Percentiles rank a stretch among this genome's conserved stretches.
Conservation (phyloP, 2,329 filamentous ascomycete species). For the Clonostachys byssicola region DNA sequence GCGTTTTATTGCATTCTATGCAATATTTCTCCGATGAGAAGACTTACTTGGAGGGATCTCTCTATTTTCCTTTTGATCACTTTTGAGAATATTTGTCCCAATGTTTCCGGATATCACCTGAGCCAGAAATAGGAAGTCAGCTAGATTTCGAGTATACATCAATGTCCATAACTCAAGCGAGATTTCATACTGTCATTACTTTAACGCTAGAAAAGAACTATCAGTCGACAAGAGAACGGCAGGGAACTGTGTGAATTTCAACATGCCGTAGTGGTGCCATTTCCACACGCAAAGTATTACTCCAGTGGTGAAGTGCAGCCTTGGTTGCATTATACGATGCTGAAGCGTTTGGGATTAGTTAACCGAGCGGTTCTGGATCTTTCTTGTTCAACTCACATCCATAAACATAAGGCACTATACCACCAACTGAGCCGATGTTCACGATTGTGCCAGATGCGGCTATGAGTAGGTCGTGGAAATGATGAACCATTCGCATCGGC, state of each 20-base stretch:
- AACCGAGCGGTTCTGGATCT: background rate
- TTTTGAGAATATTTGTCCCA: constrained; percentile 4
- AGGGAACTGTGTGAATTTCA: no score
- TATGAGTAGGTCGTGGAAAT: constrained; percentile 11
- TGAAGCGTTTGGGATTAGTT: background rate
- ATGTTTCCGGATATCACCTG: constrained; percentile 7
- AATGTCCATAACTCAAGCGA: background rate
- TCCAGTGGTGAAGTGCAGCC: constrained; percentile 13
- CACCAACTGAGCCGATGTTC: constrained; percentile 15
- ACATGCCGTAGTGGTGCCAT: constrained; percentile 13
- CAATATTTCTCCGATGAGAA: background rate
- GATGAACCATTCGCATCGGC: constrained; percentile 12
- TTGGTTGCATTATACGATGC: constrained; percentile 13
- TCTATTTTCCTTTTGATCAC: background rate
- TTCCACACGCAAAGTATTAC: constrained; percentile 11
- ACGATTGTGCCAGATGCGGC: constrained; percentile 11
- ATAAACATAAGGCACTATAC: constrained; percentile 10
- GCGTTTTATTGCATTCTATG: background rate
- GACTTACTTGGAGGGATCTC: background rate
- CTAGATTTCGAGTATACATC: background rate
- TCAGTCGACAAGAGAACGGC: background rate
- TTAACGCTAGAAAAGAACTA: background rate
- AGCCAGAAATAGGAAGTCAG: no score
- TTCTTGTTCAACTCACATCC: constrained; percentile 1
- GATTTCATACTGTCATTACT: background rate